Conservation (phyloP, 1,284 basidiomycete species). For the Ceratobasidium sp. region DNA sequence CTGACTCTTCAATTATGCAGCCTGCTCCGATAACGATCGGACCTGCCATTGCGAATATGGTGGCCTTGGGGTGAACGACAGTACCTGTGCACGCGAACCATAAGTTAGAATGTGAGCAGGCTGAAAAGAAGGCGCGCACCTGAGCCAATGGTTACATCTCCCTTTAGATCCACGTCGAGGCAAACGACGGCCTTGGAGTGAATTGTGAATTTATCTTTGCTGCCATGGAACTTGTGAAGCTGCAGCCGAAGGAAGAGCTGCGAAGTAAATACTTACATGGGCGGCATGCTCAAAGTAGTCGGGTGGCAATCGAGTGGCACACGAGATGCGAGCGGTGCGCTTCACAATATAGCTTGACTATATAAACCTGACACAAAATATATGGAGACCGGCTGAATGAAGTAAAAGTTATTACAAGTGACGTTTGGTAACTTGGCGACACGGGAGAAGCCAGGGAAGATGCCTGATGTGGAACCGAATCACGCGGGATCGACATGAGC, state of each 20-base stretch:
- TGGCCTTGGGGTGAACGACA: constrained; percentile 93
- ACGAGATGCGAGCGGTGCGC: not conserved
- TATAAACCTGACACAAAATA: not conserved
- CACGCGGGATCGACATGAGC: not conserved
- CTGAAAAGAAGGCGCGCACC: constrained; percentile 56
- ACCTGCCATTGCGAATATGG: constrained; percentile 86
- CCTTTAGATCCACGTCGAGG: constrained; percentile 88
- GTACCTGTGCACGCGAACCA: constrained; percentile 60
- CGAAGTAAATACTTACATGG: constrained; percentile 20
- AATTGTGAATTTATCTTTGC: constrained; percentile 80
- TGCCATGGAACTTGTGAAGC: constrained; percentile 49
- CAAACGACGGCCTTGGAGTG: constrained; percentile 86
- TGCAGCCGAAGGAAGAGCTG: not conserved
- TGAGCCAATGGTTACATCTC: constrained; percentile 88
- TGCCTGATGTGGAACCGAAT: constrained; percentile 23
- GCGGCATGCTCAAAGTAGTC: constrained; percentile 23
- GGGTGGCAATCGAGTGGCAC: constrained; percentile 22
- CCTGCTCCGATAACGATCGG: constrained; percentile 87
- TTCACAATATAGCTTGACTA: not conserved
- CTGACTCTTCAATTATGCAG: constrained; percentile 92
- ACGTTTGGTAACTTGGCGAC: constrained; percentile 24
- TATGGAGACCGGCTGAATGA: not conserved
- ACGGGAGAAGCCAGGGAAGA: constrained; percentile 5
- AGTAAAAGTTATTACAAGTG: not conserved
- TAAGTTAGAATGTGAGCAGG: not conserved